These are phyloP conservation scores for Cyclocybe cylindracea DNA, from an alignment of 768 basidiomycete species.

Conservation along the genomic window DNA sequence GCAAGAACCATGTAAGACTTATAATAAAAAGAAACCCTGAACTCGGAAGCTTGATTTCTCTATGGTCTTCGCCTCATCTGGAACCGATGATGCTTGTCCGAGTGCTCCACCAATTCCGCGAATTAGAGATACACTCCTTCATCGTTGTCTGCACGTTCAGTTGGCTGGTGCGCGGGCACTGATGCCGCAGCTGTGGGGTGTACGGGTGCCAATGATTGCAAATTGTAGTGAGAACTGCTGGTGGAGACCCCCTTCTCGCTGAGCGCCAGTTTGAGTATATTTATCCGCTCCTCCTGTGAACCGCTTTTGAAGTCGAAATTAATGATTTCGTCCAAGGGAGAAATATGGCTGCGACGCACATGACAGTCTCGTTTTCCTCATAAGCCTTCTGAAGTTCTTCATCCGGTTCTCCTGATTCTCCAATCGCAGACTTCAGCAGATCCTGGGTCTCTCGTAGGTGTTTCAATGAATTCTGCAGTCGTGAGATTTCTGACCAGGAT, in stretches of 20 bases:
- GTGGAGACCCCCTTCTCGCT: conserved; percentile 56
- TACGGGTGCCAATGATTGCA: neutral
- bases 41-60: too few species aligned
- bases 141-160: too few species aligned
- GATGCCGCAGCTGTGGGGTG: neutral
- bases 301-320: conserved; percentile 42
- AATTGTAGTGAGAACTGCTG: conserved; percentile 48
- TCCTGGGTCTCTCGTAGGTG: conserved; percentile 66
- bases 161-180: too few species aligned
- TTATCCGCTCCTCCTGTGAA: conserved; percentile 77
- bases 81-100: too few species aligned
- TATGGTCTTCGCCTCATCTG: too few species aligned
- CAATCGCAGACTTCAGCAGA: conserved; percentile 49
- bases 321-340: neutral
- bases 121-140: too few species aligned
- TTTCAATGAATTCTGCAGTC: conserved; percentile 69
- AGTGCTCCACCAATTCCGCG: too few species aligned
- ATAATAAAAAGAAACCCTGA: too few species aligned
- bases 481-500: conserved; percentile 61
- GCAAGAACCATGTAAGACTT: too few species aligned
- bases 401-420: conserved; percentile 43
- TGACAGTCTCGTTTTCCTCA: conserved; percentile 72
- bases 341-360: conserved; percentile 44
- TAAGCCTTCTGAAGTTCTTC: conserved; percentile 59
- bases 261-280: conserved; percentile 67